Conservation (phyloP, 345 rosid genomes). For the Diplotaxis tenuifolia region DNA sequence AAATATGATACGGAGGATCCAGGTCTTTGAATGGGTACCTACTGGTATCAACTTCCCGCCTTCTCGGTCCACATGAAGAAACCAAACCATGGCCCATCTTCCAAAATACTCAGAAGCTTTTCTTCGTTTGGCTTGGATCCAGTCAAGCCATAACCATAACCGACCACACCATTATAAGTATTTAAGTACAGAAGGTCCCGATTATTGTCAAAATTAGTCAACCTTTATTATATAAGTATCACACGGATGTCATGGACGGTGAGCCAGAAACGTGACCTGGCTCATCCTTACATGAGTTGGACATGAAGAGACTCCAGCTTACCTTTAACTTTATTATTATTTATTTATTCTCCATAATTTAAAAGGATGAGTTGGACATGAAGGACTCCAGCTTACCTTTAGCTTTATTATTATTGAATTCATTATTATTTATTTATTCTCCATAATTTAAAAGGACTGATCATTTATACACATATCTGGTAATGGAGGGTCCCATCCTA, state of each 20-base stretch:
- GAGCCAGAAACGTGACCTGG: background rate
- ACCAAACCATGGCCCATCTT: background rate
- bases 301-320: slow-evolving; percentile 21
- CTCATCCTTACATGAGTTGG: background rate
- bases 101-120: background rate
- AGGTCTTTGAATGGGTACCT: no score
- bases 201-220: background rate
- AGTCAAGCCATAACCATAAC: background rate
- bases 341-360: background rate
- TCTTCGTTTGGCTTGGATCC: background rate
- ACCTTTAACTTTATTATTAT: background rate
- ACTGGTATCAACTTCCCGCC: no score
- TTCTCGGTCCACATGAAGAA: background rate
- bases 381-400: slow-evolving; percentile 15
- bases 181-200: background rate
- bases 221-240: background rate
- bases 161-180: background rate
- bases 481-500: slow-evolving; percentile 18
- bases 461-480: background rate
- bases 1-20: no score
- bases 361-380: background rate
- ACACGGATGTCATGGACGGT: background rate
- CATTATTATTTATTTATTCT: no score
- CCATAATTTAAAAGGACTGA: background rate
- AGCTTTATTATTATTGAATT: no score